Conservation (phyloP, 2,329 filamentous ascomycete genomes). For the Penicillium sp. region DNA sequence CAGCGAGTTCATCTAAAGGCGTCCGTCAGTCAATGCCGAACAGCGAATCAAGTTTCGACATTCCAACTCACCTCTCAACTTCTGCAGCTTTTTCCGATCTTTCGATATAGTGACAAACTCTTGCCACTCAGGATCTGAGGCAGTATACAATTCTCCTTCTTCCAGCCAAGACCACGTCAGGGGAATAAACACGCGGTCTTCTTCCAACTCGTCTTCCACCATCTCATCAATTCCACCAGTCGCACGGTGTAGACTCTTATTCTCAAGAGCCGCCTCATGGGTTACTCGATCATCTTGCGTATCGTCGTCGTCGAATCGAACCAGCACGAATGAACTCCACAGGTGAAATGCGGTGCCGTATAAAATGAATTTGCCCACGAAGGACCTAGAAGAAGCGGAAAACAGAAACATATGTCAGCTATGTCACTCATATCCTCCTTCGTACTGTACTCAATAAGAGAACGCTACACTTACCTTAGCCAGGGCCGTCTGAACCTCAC, state of each 20-base stretch:
- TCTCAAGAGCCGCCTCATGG: conserved; percentile 8
- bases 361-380: conserved; percentile 33
- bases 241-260: conserved; percentile 3
- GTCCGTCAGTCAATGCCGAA: conserved; percentile 7
- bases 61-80: conserved; percentile 46
- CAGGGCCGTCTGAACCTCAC: conserved; percentile 39
- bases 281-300: conserved; percentile 22
- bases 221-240: conserved; percentile 4
- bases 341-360: conserved; percentile 38
- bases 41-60: not conserved
- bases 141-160: conserved; percentile 34
- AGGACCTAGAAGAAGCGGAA: conserved; percentile 23
- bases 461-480: conserved; percentile 31
- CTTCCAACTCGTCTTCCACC: conserved; percentile 32
- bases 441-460: too few species aligned
- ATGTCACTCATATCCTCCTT: not conserved
- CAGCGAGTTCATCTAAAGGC: conserved; percentile 49
- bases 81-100: conserved; percentile 51
- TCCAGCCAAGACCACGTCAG: conserved; percentile 55
- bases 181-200: conserved; percentile 60
- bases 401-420: not conserved
- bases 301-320: conserved; percentile 33
- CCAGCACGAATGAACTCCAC: conserved; percentile 36
- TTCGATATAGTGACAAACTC: conserved; percentile 62
- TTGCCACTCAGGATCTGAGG: conserved; percentile 63